These are phyloP conservation scores for Stellera chamaejasme DNA, from an alignment of 345 rosid genomes.

Conservation along the genomic window DNA sequence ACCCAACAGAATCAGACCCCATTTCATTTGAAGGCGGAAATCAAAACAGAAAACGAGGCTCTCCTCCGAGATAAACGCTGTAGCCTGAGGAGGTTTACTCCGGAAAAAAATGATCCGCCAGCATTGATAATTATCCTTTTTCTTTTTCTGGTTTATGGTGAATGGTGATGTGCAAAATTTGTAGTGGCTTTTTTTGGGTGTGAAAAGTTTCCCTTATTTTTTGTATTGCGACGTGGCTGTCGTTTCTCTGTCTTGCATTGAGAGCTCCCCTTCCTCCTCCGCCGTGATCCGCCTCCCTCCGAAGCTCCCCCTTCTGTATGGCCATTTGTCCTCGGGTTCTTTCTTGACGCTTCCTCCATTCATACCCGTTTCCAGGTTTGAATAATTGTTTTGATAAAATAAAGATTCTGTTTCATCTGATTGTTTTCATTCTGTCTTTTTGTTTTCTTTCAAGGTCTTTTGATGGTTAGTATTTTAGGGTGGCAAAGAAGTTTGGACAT, in stretches of 20 bases:
- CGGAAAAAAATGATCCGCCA: conserved; percentile 15
- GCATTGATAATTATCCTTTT: conserved; percentile 12
- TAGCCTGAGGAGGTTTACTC: conserved; percentile 21
- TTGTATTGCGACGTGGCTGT: neutral
- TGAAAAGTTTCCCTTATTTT: neutral
- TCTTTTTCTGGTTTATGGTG: neutral
- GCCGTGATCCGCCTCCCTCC: conserved; percentile 4
- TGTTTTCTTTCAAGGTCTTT: neutral
- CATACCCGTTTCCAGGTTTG: conserved; percentile 5
- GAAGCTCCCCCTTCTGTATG: conserved; percentile 12
- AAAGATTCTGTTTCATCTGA: neutral
- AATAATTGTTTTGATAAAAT: neutral
- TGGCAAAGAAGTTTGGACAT: neutral
- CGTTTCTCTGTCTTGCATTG: conserved; percentile 15
- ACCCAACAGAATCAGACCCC: no score
- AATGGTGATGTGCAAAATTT: neutral
- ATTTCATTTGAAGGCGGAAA: neutral
- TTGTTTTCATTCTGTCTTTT: neutral
- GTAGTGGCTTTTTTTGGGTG: conserved; percentile 1
- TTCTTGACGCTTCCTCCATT: conserved; percentile 21
- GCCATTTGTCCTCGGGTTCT: conserved; percentile 17
- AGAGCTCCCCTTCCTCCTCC: conserved; percentile 21
- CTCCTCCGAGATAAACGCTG: conserved; percentile 26
- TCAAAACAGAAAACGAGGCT: conserved; percentile 2
- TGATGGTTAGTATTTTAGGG: neutral